These are phyloP conservation scores for Dioszegia crocea DNA, from an alignment of 768 basidiomycete genomes.

Conservation along the genomic window DNA sequence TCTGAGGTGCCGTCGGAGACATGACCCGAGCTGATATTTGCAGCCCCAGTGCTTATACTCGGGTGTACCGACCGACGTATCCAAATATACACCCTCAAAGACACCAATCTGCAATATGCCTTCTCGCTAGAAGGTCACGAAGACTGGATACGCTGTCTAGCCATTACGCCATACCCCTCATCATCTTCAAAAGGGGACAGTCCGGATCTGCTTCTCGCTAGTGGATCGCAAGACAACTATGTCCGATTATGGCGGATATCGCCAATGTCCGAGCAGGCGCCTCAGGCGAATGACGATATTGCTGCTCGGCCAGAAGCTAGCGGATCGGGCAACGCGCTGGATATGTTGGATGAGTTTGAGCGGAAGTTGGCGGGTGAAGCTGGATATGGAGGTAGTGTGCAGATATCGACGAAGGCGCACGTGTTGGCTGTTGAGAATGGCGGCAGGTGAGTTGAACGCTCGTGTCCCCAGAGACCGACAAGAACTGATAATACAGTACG, in stretches of 20 bases:
- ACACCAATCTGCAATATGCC: constrained; percentile 40
- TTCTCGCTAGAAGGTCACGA: constrained; percentile 67
- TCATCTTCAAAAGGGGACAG: constrained; percentile 41
- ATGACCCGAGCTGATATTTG: constrained; percentile 23
- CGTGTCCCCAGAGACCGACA: constrained; percentile 22
- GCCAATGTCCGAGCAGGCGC: constrained; percentile 47
- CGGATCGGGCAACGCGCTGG: constrained; percentile 56
- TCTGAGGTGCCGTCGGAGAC: neutral
- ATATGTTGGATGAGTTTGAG: constrained; percentile 83
- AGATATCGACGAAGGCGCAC: constrained; percentile 85
- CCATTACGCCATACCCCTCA: constrained; percentile 54
- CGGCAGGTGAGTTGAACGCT: constrained; percentile 15
- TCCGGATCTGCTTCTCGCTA: constrained; percentile 69
- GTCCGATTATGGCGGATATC: constrained; percentile 90
- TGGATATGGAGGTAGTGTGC: constrained; percentile 63
- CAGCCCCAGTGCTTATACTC: constrained; percentile 66
- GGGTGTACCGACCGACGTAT: constrained; percentile 76
- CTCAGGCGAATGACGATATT: neutral
- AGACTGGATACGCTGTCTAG: constrained; percentile 86
- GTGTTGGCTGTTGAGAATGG: constrained; percentile 61
- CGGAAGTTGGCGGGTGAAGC: constrained; percentile 64
- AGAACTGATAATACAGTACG: constrained; percentile 47
- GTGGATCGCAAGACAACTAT: constrained; percentile 90
- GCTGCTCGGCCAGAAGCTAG: constrained; percentile 12
- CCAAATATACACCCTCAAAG: constrained; percentile 69